Evolutionary conservation across 169 alveolate genomes (phyloP).

Genomic region (Cryptosporidium xiaoi): DNA sequence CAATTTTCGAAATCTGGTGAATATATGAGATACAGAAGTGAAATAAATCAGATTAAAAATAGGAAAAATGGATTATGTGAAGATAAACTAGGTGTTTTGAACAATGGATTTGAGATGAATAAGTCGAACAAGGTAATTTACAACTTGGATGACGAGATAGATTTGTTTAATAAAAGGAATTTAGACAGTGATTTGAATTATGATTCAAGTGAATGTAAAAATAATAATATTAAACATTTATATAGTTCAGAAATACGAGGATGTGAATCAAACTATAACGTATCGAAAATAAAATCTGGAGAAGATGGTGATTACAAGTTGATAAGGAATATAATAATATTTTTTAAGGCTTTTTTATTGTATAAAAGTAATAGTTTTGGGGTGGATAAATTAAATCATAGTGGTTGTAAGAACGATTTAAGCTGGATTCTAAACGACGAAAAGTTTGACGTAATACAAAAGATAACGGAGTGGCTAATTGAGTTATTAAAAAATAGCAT

Average conservation of each 20-base stretch:
- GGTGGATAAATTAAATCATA: neutral
- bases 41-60: neutral
- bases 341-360: slow-evolving; percentile 17
- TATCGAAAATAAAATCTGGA: neutral
- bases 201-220: too few species aligned
- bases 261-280: too few species aligned
- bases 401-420: neutral
- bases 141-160: too few species aligned
- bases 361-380: neutral
- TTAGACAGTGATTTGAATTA: too few species aligned
- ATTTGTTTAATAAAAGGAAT: too few species aligned
- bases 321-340: slow-evolving; percentile 20
- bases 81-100: too few species aligned
- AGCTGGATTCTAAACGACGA: slow-evolving; percentile 22
- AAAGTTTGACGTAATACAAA: slow-evolving; percentile 10
- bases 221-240: too few species aligned
- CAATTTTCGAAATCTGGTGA: neutral
- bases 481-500: slow-evolving; percentile 31
- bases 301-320: slow-evolving; percentile 16
- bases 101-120: too few species aligned
- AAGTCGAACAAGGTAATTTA: too few species aligned
- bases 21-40: neutral
- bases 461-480: slow-evolving; percentile 41
- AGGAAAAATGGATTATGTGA: too few species aligned
- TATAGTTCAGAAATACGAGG: too few species aligned